Evolutionary conservation across 2,329 filamentous ascomycete genomes (phyloP).

Genomic region (Nemania bipapillata): DNA sequence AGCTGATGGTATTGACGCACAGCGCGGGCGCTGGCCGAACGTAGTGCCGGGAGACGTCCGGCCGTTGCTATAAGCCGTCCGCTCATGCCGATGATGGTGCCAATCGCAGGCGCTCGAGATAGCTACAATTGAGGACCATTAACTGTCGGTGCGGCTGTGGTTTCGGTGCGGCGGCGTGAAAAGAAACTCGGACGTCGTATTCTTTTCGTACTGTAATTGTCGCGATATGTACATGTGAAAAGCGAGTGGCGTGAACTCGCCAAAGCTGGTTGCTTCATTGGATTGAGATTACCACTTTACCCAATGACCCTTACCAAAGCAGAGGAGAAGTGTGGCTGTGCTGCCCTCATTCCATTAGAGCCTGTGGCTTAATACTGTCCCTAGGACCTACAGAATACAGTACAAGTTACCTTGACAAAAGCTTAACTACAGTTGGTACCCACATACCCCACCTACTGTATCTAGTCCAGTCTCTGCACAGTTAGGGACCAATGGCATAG

Average conservation of each 20-base stretch:
- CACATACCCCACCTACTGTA: too few relatives aligned
- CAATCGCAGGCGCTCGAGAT: slow-evolving; percentile 49
- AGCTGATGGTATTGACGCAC: slow-evolving; percentile 74
- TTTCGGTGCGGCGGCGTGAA: slow-evolving; percentile 4
- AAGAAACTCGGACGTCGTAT: not conserved
- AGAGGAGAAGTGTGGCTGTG: slow-evolving; percentile 19
- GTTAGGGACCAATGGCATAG: too few relatives aligned
- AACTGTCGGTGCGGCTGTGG: slow-evolving; percentile 32
- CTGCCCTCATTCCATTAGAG: not conserved
- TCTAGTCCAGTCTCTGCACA: too few relatives aligned
- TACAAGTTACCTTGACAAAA: too few relatives aligned
- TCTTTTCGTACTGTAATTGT: slow-evolving; percentile 21
- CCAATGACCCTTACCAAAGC: not conserved
- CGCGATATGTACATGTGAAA: slow-evolving; percentile 16
- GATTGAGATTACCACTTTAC: slow-evolving; percentile 2
- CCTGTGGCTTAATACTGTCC: not conserved
- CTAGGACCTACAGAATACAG: not conserved
- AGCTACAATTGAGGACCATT: slow-evolving; percentile 43
- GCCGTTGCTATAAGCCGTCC: slow-evolving; percentile 52
- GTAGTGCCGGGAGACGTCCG: slow-evolving; percentile 49
- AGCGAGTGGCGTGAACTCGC: slow-evolving; percentile 27
- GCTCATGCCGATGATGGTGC: slow-evolving; percentile 50
- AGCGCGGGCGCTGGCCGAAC: slow-evolving; percentile 56
- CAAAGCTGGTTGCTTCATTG: not conserved
- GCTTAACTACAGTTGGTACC: too few relatives aligned